Percentiles rank a stretch among this genome's conserved stretches.
Conservation (phyloP, 371 early-diverging fungal genomes). For the Gilbertella persicaria region DNA sequence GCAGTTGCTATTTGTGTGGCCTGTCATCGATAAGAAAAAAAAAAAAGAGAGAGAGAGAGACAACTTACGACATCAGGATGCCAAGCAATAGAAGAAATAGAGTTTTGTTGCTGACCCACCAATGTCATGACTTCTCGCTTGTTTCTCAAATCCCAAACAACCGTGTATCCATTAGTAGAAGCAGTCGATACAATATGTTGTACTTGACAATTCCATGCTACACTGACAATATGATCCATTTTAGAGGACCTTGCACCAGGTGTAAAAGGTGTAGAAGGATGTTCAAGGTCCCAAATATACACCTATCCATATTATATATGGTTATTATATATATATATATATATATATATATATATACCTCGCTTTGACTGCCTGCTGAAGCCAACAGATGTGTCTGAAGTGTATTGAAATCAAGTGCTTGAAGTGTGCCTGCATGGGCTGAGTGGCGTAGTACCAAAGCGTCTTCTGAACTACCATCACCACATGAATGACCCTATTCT, state of each 20-base stretch:
- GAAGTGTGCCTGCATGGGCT: conserved; percentile 86
- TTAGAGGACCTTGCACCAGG: conserved; percentile 85
- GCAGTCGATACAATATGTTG: conserved; percentile 93
- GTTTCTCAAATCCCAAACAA: conserved; percentile 94
- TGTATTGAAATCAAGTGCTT: conserved; percentile 92
- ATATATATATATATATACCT: conserved; percentile 53
- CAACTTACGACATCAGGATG: conserved; percentile 83
- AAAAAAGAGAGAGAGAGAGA: background rate
- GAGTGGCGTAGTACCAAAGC: conserved; percentile 68
- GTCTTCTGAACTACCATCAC: conserved; percentile 34
- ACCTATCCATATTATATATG: background rate
- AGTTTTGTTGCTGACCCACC: conserved; percentile 53
- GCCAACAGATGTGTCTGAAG: conserved; percentile 86
- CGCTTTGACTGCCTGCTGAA: conserved; percentile 89
- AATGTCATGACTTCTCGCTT: conserved; percentile 86
- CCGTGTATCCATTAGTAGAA: conserved; percentile 89
- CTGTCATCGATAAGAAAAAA: conserved; percentile 6
- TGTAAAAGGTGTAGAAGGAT: conserved; percentile 82
- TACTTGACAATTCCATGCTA: conserved; percentile 94
- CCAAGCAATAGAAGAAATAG: conserved; percentile 90
- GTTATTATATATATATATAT: background rate
- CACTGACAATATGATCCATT: conserved; percentile 84
- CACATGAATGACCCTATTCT: background rate
- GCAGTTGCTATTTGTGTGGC: conserved; percentile 47
- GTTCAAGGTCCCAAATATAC: conserved; percentile 93